These are phyloP conservation scores for Diospyros lotus DNA, from an alignment of 148 eudicot species.

Conservation along the genomic window DNA sequence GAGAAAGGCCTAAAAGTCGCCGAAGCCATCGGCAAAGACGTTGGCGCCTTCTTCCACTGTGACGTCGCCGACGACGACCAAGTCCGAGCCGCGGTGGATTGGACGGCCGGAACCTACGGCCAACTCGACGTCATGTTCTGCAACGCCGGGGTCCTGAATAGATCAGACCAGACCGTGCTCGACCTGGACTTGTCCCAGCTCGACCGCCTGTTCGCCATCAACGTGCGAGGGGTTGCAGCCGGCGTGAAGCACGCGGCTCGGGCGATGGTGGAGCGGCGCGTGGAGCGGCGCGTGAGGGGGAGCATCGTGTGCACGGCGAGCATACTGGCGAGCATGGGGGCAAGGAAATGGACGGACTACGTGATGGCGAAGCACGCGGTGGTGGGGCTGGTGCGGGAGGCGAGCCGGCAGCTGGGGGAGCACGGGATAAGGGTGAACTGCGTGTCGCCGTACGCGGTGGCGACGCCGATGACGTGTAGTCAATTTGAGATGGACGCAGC, in stretches of 20 bases:
- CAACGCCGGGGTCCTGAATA: conserved; percentile 18
- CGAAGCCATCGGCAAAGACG: conserved; percentile 18
- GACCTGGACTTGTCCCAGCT: conserved; percentile 20
- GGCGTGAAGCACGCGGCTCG: conserved; percentile 25
- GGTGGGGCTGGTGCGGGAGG: conserved; percentile 19
- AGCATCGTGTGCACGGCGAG: conserved; percentile 29
- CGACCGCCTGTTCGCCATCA: conserved; percentile 12
- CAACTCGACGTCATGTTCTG: conserved; percentile 30
- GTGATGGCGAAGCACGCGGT: conserved; percentile 26
- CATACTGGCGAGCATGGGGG: conserved; percentile 6
- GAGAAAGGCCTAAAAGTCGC: conserved; percentile 17
- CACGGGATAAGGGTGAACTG: conserved; percentile 29
- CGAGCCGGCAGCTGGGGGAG: conserved; percentile 20
- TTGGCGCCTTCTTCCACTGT: conserved; percentile 23
- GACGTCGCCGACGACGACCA: conserved; percentile 22
- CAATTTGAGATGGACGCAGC: neutral
- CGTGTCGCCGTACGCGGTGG: conserved; percentile 22
- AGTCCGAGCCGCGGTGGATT: conserved; percentile 21
- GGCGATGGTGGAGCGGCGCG: conserved; percentile 22
- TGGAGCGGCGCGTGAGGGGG: conserved; percentile 18
- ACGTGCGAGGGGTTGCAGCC: conserved; percentile 14
- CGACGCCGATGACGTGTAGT: conserved; percentile 13
- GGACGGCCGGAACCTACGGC: conserved; percentile 20
- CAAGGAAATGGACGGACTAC: conserved; percentile 6
- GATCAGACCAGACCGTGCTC: conserved; percentile 12